Conservation (phyloP, 1,284 basidiomycete genomes). For the Moesziomyces sp. region DNA sequence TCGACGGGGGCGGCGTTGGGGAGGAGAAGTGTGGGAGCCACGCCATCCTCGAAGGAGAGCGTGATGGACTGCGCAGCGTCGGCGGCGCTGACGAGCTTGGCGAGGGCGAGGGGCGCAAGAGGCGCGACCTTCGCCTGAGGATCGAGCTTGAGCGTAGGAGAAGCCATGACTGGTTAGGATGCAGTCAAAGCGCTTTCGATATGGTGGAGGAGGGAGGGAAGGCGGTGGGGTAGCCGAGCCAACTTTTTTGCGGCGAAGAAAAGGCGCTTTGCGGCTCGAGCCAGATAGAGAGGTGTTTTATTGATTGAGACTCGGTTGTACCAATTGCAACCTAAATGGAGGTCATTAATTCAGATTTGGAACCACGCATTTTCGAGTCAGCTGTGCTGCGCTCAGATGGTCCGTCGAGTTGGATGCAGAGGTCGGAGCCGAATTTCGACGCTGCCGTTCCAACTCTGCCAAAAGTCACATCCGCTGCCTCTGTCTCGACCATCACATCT, state of each 20-base stretch:
- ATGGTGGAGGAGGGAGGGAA: conserved; percentile 1
- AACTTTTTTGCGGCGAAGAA: conserved; percentile 1
- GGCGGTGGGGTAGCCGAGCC: neutral
- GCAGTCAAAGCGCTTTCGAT: conserved; percentile 11
- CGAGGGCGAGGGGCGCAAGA: conserved; percentile 52
- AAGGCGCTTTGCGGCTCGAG: neutral
- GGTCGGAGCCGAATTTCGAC: conserved; percentile 24
- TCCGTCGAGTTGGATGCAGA: conserved; percentile 1
- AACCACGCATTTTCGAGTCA: conserved; percentile 15
- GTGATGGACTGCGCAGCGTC: conserved; percentile 29
- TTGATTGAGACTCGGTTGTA: conserved; percentile 4
- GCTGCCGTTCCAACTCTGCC: conserved; percentile 1
- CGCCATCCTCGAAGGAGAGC: conserved; percentile 47
- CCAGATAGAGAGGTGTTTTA: neutral
- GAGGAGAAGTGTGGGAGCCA: conserved; percentile 34
- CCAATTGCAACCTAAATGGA: too few species aligned
- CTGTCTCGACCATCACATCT: neutral
- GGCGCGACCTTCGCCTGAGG: conserved; percentile 55
- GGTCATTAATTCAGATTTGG: neutral
- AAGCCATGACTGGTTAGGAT: conserved; percentile 21
- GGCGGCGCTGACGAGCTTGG: conserved; percentile 41
- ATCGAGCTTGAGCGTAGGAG: conserved; percentile 52
- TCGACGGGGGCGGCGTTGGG: conserved; percentile 42
- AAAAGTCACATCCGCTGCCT: conserved; percentile 3
- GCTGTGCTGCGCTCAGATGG: neutral